Evolutionary conservation across 2,329 filamentous ascomycete genomes (phyloP).

Genomic region (Trichoderma atrobrunneum): DNA sequence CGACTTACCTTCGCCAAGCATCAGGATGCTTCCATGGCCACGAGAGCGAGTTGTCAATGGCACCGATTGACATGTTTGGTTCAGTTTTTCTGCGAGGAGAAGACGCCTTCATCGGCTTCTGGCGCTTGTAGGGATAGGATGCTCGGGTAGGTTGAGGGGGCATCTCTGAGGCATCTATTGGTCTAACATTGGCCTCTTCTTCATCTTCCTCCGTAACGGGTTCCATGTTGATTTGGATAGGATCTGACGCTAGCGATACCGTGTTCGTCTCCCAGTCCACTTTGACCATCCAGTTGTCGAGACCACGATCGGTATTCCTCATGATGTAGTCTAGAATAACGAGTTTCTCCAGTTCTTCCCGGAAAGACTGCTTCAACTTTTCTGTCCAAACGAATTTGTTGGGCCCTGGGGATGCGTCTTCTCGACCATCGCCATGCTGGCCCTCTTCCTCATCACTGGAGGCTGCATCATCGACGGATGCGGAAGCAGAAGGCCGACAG

Average conservation of each 20-base stretch:
- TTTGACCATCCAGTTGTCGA: constrained; percentile 99
- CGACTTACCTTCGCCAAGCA: constrained; percentile 62
- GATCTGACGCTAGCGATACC: constrained; percentile 83
- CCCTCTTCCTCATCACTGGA: constrained; percentile 64
- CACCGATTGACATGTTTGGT: constrained; percentile 73
- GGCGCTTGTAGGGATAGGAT: constrained; percentile 68
- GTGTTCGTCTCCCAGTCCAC: constrained; percentile 81
- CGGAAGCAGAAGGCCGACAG: constrained; percentile 62
- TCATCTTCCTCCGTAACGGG: constrained; percentile 41
- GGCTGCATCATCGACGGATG: constrained; percentile 59
- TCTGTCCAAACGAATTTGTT: constrained; percentile 83
- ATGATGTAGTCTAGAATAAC: constrained; percentile 99
- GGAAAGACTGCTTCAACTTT: constrained; percentile 80
- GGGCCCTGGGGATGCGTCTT: constrained; percentile 38
- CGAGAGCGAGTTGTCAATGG: constrained; percentile 95
- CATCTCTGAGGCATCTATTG: constrained; percentile 52
- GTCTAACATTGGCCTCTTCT: constrained; percentile 47
- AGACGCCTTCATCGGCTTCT: constrained; percentile 82
- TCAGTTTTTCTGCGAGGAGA: constrained; percentile 45
- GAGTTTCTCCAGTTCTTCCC: constrained; percentile 93
- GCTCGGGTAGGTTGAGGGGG: constrained; percentile 41
- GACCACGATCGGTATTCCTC: constrained; percentile 93
- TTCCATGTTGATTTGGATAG: constrained; percentile 65
- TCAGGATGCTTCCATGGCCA: constrained; percentile 99
- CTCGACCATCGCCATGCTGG: constrained; percentile 39